A percentile compares a stretch with the other conserved stretches of the same genome.
These are phyloP conservation scores for Yamadazyma trypodendri DNA, from an alignment of 1,139 yeast genomes.

Conservation along the genomic window DNA sequence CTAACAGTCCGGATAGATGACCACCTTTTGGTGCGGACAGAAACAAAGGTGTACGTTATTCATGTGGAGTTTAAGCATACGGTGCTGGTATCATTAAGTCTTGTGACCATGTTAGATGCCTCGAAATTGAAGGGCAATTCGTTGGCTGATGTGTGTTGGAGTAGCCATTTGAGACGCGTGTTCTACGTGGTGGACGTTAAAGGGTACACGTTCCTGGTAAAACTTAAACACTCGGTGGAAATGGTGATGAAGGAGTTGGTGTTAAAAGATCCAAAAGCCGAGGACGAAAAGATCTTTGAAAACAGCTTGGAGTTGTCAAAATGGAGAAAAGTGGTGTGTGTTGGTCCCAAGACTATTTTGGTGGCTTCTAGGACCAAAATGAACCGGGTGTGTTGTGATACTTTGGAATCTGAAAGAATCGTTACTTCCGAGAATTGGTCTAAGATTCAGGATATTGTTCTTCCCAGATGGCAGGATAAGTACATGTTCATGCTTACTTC, in stretches of 20 bases:
- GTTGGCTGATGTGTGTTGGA: constrained; percentile 48
- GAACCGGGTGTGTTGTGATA: constrained; percentile 26
- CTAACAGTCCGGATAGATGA: constrained; percentile 18
- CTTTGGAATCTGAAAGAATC: constrained; percentile 23
- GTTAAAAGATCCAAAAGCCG: constrained; percentile 5
- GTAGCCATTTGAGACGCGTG: constrained; percentile 35
- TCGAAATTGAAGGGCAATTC: constrained; percentile 26
- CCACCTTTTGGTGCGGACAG: constrained; percentile 27
- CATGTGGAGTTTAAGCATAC: constrained; percentile 9
- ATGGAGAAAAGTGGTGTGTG: constrained; percentile 56
- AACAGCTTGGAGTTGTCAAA: constrained; percentile 54
- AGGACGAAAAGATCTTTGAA: constrained; percentile 22
- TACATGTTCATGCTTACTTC: constrained; percentile 54
- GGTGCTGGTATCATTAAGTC: constrained; percentile 15
- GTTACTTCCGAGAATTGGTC: constrained; percentile 62
- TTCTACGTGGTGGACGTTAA: constrained; percentile 49
- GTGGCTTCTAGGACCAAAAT: constrained; percentile 48
- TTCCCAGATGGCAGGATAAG: constrained; percentile 13
- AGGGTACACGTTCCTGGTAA: constrained; percentile 45
- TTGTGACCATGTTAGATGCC: constrained; percentile 23
- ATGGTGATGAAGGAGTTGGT: constrained; percentile 4
- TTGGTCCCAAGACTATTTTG: constrained; percentile 30
- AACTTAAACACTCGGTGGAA: constrained; percentile 2
- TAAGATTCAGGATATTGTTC: constrained; percentile 43
- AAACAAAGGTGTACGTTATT: constrained; percentile 25